Conservation (phyloP, 1,284 basidiomycete genomes). For the Xanthoconium separans region DNA sequence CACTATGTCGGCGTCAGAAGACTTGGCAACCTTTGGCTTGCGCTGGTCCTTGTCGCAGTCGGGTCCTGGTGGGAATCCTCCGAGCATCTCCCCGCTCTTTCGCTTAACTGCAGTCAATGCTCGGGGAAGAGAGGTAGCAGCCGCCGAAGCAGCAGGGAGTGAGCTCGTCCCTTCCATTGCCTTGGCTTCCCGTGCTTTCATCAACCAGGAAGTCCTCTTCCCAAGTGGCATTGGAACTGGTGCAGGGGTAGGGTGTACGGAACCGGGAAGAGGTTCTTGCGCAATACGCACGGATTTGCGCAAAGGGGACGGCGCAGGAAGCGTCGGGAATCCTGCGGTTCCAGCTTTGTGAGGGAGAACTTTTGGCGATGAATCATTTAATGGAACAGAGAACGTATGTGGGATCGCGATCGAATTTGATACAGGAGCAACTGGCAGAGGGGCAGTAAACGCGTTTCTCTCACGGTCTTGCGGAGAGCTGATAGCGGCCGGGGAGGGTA, state of each 20-base stretch:
- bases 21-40: conserved; percentile 50
- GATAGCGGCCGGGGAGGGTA: conserved; percentile 13
- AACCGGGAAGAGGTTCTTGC: conserved; percentile 44
- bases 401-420: conserved; percentile 10
- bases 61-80: conserved; percentile 13
- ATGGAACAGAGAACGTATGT: conserved; percentile 26
- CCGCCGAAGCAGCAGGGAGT: conserved; percentile 33
- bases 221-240: conserved; percentile 44
- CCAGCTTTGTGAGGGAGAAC: conserved; percentile 35
- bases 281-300: conserved; percentile 60
- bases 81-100: conserved; percentile 62
- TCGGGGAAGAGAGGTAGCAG: conserved; percentile 8
- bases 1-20: conserved; percentile 34
- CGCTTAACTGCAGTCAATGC: conserved; percentile 46
- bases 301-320: conserved; percentile 65
- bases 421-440: conserved; percentile 31
- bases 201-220: conserved; percentile 76
- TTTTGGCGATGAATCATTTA: conserved; percentile 31
- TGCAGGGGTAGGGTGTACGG: conserved; percentile 37
- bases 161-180: conserved; percentile 57
- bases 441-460: conserved; percentile 26
- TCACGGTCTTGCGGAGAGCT: conserved; percentile 15
- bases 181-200: conserved; percentile 72
- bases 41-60: conserved; percentile 41
- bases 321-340: conserved; percentile 46